Conservation (phyloP, 129 eudicot species). For the Deinandra increscens region DNA sequence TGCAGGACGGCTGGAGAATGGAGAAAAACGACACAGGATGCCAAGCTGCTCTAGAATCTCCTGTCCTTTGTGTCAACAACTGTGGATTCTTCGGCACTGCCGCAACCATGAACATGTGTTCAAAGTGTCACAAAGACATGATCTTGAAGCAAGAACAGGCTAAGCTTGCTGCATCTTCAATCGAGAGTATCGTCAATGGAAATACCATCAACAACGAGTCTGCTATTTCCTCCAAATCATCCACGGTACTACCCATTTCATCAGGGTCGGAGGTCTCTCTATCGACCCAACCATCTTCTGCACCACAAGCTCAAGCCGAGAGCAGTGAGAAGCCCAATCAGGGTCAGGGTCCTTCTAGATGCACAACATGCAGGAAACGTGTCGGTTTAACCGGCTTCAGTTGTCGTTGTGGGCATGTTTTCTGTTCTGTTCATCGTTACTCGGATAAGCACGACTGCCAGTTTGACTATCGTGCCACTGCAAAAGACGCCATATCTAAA, state of each 20-base stretch:
- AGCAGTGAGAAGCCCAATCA: conserved; percentile 37
- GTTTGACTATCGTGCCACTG: conserved; percentile 58
- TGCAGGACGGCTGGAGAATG: conserved; percentile 49
- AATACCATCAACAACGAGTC: conserved; percentile 21
- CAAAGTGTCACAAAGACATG: conserved; percentile 73
- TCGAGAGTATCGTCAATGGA: conserved; percentile 54
- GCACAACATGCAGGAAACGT: conserved; percentile 55
- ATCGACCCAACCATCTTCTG: conserved; percentile 28
- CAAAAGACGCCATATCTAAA: conserved; percentile 55
- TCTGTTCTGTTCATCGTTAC: conserved; percentile 62
- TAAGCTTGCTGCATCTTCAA: conserved; percentile 68
- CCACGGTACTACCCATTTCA: conserved; percentile 22
- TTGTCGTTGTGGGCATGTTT: conserved; percentile 62
- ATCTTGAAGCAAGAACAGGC: conserved; percentile 69
- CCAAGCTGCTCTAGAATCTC: conserved; percentile 66
- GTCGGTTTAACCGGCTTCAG: conserved; percentile 69
- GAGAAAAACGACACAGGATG: conserved; percentile 69
- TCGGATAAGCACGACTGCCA: conserved; percentile 68
- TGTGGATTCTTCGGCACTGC: conserved; percentile 78
- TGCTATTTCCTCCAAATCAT: conserved; percentile 19
- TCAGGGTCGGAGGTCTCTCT: conserved; percentile 25
- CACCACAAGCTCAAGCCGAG: conserved; percentile 25
- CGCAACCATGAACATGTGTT: conserved; percentile 80
- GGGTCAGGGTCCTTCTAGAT: conserved; percentile 37
- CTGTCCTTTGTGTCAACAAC: conserved; percentile 56